Conservation (phyloP, 768 basidiomycete species). For the Collybia sordida region DNA sequence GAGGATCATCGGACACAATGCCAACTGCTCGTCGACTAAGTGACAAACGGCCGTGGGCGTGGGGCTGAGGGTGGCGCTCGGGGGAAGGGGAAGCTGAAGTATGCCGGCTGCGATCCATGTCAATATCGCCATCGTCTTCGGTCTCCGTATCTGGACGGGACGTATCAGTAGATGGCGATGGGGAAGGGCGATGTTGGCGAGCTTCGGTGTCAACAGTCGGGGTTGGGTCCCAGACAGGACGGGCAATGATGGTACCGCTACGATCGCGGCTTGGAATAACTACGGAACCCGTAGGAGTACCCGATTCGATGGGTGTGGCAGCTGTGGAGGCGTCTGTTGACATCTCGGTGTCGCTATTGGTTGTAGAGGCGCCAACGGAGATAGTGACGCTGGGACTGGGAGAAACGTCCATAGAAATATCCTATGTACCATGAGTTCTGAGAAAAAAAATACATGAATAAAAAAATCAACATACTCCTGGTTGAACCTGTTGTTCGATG, state of each 20-base stretch:
- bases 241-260: conserved; percentile 73
- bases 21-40: conserved; percentile 30
- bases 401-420: conserved; percentile 19
- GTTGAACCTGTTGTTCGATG: conserved; percentile 14
- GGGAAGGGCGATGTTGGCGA: conserved; percentile 25
- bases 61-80: conserved; percentile 21
- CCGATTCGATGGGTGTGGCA: conserved; percentile 56
- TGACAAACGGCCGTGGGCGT: conserved; percentile 18
- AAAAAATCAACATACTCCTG: not conserved
- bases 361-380: conserved; percentile 23
- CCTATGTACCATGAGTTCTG: conserved; percentile 5
- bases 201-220: not conserved
- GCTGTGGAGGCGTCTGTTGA: conserved; percentile 63
- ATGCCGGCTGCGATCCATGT: conserved; percentile 21
- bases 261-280: conserved; percentile 64
- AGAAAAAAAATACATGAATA: not conserved
- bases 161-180: conserved; percentile 39
- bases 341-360: conserved; percentile 57
- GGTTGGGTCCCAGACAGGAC: conserved; percentile 56
- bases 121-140: conserved; percentile 64
- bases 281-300: conserved; percentile 62
- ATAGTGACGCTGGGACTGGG: conserved; percentile 9
- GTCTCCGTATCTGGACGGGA: conserved; percentile 74
- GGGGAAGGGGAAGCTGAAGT: conserved; percentile 32
- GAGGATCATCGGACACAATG: conserved; percentile 39